These are phyloP conservation scores for Cladosporium sphaerospermum DNA, from an alignment of 2,329 filamentous ascomycete species.

Conservation along the genomic window DNA sequence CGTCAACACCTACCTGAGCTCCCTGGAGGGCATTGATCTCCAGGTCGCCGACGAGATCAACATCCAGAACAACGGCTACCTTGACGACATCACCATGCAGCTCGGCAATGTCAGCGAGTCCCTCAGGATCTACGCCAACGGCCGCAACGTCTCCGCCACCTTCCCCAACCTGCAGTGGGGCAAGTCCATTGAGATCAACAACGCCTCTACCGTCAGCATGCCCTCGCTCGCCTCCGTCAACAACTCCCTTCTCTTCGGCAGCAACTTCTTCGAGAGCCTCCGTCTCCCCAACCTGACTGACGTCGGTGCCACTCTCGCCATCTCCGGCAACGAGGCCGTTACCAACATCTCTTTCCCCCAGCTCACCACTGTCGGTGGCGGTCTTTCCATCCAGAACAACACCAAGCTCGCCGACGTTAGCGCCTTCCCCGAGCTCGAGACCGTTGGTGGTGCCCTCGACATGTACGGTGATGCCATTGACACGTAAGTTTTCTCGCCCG, in stretches of 20 bases:
- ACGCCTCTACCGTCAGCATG: constrained; percentile 66
- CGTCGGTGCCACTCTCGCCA: constrained; percentile 53
- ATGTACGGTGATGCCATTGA: constrained; percentile 76
- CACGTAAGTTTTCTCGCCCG: constrained; percentile 50
- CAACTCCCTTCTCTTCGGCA: constrained; percentile 77
- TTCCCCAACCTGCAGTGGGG: constrained; percentile 76
- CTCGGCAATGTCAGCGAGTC: constrained; percentile 66
- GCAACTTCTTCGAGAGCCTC: constrained; percentile 63
- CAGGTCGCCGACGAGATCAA: constrained; percentile 64
- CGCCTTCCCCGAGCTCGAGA: constrained; percentile 62
- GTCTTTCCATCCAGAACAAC: constrained; percentile 87
- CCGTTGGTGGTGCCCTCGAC: constrained; percentile 73
- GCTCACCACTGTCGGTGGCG: constrained; percentile 66
- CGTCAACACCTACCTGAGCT: constrained; percentile 76
- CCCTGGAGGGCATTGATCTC: constrained; percentile 75
- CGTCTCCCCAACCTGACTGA: constrained; percentile 63
- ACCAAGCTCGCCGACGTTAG: constrained; percentile 60
- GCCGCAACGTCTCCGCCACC: constrained; percentile 60
- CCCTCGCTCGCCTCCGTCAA: constrained; percentile 69
- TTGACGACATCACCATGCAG: constrained; percentile 69
- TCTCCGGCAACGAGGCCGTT: constrained; percentile 52
- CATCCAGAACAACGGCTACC: constrained; percentile 84
- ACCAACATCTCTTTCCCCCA: constrained; percentile 69
- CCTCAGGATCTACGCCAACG: constrained; percentile 76
- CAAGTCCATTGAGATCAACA: constrained; percentile 74